A percentile compares a stretch with the other conserved stretches of the same genome.
Evolutionary conservation across 257 asterid genomes (phyloP).

Genomic region (Lycium ferocissimum): DNA sequence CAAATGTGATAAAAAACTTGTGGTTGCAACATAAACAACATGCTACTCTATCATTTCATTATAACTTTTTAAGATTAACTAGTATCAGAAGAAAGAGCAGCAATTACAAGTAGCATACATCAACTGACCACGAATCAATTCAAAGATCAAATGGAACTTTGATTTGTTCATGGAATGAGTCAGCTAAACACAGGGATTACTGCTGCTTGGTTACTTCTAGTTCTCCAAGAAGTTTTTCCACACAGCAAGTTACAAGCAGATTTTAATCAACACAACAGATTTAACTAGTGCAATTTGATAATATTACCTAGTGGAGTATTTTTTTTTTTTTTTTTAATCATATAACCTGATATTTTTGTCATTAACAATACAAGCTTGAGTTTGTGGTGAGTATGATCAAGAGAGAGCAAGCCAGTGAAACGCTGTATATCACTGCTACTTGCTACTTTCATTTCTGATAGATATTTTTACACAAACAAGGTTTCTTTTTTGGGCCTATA

Average conservation of each 20-base stretch:
- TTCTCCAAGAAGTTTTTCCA: conserved; percentile 12
- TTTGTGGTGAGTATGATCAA: neutral
- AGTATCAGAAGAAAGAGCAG: conserved; percentile 13
- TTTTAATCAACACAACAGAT: conserved; percentile 13
- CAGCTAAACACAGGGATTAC: neutral
- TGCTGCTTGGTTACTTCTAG: neutral
- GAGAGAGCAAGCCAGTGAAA: conserved; percentile 1
- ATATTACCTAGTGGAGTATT: neutral
- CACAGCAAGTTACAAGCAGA: conserved; percentile 18
- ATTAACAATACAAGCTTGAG: conserved; percentile 2
- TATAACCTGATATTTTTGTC: conserved; percentile 2
- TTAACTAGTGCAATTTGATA: conserved; percentile 16
- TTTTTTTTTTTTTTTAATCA: neutral
- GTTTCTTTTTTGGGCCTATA: neutral
- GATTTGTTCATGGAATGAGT: neutral
- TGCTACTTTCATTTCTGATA: conserved; percentile 1
- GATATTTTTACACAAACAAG: conserved; percentile 12
- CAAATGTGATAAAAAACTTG: neutral
- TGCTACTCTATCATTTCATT: neutral
- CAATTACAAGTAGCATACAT: conserved; percentile 1
- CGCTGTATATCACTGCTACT: neutral
- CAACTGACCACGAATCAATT: neutral
- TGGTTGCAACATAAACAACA: neutral
- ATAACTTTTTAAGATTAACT: neutral
- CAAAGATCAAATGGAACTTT: conserved; percentile 27